Base-by-base conservation (phyloP, 2,329 filamentous ascomycete species). In the Whalleya microplaca region DNA sequence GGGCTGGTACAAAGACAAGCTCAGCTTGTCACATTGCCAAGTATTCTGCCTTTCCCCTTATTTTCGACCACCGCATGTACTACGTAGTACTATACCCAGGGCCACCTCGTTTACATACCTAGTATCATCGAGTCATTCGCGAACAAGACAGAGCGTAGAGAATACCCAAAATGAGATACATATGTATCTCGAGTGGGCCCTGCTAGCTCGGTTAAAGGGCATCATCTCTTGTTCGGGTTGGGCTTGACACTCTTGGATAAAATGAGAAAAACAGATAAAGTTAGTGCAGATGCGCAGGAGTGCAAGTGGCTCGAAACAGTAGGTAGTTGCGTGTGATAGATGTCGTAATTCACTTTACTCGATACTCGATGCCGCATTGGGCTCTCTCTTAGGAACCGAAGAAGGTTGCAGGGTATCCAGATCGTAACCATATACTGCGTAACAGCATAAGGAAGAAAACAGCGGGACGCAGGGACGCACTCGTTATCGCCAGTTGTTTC, bases 271-370 rank as follows among this genome's bases (percentile, higher is more conserved):
- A 20, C 42, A 45, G n/a, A 20, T 10, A 27, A 19, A 20, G 41
- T 32, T 49, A 47, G 21, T 20, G 40, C 20, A 37, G 49, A 42
- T 41, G 45, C 50, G 45, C 44, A 58, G 55, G 48, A 40, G 57
- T 52, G 58, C 55, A 60, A 52, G 60, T 19, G 50, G 52, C 60
- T 61, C 55, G 53, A 61, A 63, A 61, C 54, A 63, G 60, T 50
- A 63, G 60, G 60, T 58, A 48, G 48, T 56, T 57, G 56, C 60
- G 59, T 48, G 52, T 57, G 57, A 58, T 63, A 48, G 51, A 49
- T 5, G 32, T 37, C 6, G 32, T 12, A 27, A 27, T 27, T 27
- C 23, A 27, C 51, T 51, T 40, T 21, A 18, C 42, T 23, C 51
- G 21, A 20, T 45, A 19, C n/a, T 21, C 41, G 40, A 41, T 32